phyloP scores from a whole-genome alignment of 192 early-diverging fungal genomes.

The Phycomyces blakesleeanus region DNA sequence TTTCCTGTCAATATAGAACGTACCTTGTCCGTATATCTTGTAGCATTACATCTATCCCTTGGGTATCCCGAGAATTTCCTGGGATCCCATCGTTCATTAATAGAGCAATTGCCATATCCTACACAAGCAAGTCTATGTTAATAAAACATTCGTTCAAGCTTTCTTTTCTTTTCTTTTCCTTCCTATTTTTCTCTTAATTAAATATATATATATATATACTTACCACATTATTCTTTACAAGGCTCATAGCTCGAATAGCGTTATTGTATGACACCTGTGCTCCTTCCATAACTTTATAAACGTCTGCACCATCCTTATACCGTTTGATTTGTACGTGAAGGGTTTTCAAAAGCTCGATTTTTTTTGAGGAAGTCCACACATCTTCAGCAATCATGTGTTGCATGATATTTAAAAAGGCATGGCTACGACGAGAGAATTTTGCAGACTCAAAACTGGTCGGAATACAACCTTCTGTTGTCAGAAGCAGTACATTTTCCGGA shows the following conservation, averaged over 20 bases:
- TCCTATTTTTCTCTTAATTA: too few species aligned
- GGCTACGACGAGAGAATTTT: slow-evolving; percentile 18
- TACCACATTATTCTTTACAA: slow-evolving; percentile 29
- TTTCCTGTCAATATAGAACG: neutral
- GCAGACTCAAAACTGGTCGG: slow-evolving; percentile 18
- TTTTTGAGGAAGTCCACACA: slow-evolving; percentile 35
- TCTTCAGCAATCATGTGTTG: slow-evolving; percentile 43
- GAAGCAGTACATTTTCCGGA: slow-evolving; percentile 22
- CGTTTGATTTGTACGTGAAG: slow-evolving; percentile 41
- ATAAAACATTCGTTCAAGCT: neutral
- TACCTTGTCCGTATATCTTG: slow-evolving; percentile 38
- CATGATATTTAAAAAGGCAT: slow-evolving; percentile 41
- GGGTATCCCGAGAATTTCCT: neutral
- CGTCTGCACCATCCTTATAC: slow-evolving; percentile 32
- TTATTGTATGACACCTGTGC: slow-evolving; percentile 40
- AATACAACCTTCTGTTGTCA: neutral
- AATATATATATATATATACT: too few species aligned
- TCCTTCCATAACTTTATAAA: slow-evolving; percentile 50
- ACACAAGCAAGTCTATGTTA: neutral
- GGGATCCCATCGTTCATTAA: slow-evolving; percentile 27
- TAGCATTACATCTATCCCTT: slow-evolving; percentile 16
- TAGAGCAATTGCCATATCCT: slow-evolving; percentile 31
- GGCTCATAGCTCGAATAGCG: slow-evolving; percentile 36
- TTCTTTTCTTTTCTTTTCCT: neutral
- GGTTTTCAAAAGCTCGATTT: slow-evolving; percentile 42